Evolutionary conservation across 2,329 filamentous ascomycete genomes (phyloP).

Genomic region (Cytospora schulzeri): DNA sequence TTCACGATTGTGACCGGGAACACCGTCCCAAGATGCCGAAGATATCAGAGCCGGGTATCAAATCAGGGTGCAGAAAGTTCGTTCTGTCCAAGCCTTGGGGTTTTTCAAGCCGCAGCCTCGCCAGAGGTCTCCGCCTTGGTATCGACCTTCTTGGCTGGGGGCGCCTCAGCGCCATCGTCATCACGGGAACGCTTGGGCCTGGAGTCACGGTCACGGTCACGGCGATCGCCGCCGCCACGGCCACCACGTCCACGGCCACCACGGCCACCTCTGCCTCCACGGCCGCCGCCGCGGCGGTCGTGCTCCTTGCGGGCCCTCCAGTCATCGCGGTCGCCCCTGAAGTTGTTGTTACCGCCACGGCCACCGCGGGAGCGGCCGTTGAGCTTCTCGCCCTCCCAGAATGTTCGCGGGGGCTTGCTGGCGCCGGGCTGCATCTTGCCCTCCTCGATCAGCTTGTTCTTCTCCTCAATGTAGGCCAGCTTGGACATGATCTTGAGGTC

Average conservation of each 20-base stretch:
- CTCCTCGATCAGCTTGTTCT: constrained; percentile 69
- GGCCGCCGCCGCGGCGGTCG: constrained; percentile 63
- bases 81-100: constrained; percentile 11
- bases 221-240: constrained; percentile 47
- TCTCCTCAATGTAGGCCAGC: constrained; percentile 81
- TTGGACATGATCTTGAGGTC: constrained; percentile 85
- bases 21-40: constrained; percentile 22
- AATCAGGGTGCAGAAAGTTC: constrained; percentile 15
- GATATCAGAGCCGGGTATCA: constrained; percentile 26
- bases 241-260: constrained; percentile 43
- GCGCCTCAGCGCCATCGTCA: constrained; percentile 50
- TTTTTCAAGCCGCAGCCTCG: constrained; percentile 26
- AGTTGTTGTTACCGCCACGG: constrained; percentile 41
- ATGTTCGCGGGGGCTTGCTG: constrained; percentile 41
- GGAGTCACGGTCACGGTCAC: constrained; percentile 43
- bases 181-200: constrained; percentile 60
- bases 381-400: constrained; percentile 51
- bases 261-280: constrained; percentile 46
- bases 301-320: constrained; percentile 67
- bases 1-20: constrained; percentile 11
- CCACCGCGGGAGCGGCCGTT: constrained; percentile 36
- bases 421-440: constrained; percentile 67
- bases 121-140: constrained; percentile 44
- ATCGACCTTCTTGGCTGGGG: constrained; percentile 65
- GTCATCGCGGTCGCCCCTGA: constrained; percentile 53